Conservation (phyloP, 1,284 basidiomycete genomes). For the Ceratobasidium sp. region DNA sequence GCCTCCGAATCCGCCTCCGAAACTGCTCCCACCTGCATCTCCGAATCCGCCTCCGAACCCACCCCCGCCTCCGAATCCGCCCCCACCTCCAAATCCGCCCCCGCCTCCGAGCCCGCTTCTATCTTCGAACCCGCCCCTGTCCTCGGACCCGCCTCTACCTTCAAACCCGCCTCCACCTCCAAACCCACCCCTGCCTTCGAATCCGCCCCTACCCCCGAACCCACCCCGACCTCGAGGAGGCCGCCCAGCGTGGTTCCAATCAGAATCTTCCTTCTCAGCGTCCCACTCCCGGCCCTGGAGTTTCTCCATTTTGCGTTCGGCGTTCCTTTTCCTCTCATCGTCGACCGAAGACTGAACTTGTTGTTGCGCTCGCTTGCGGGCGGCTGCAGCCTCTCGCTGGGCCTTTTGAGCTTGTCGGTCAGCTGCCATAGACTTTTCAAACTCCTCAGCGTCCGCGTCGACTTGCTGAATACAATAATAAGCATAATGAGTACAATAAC, state of each 20-base stretch:
- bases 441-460: constrained; percentile 81
- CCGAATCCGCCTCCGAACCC: too few relatives aligned
- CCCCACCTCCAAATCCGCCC: neutral
- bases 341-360: constrained; percentile 67
- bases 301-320: constrained; percentile 82
- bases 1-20: constrained; percentile 35
- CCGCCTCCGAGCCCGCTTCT: constrained; percentile 2
- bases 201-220: neutral
- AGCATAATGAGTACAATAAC: constrained; percentile 14
- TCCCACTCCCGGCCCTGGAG: constrained; percentile 84
- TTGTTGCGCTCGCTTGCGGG: constrained; percentile 15
- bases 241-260: constrained; percentile 54
- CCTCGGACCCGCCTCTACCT: neutral
- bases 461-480: constrained; percentile 67
- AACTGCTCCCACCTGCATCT: constrained; percentile 4
- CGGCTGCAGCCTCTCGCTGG: constrained; percentile 34
- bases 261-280: constrained; percentile 71
- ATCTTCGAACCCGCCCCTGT: neutral
- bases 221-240: constrained; percentile 18
- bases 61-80: neutral
- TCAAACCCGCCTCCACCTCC: neutral
- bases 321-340: constrained; percentile 74
- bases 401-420: constrained; percentile 51
- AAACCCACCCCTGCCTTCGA: constrained; percentile 1
- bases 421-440: constrained; percentile 71